Evolutionary conservation across 306 rosid genomes (phyloP).

Genomic region (Begonia peltatifolia): DNA sequence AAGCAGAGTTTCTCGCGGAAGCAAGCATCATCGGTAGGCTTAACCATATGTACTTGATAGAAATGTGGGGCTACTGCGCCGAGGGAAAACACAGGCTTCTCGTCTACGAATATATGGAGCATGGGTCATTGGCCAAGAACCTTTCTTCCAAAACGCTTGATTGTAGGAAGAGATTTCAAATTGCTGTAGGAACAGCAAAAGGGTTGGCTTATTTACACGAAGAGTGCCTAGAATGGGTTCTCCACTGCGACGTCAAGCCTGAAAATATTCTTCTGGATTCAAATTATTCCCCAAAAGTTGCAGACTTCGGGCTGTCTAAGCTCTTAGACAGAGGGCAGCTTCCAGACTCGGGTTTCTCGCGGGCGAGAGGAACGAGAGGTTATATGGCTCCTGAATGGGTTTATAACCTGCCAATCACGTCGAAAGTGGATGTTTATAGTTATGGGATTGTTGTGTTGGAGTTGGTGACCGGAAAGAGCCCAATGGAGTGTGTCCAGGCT

Average conservation of each 20-base stretch:
- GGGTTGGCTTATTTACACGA: constrained; percentile 56
- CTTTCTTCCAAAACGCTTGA: constrained; percentile 18
- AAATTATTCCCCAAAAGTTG: constrained; percentile 38
- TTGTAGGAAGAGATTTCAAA: constrained; percentile 29
- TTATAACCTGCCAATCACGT: constrained; percentile 32
- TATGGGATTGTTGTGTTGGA: constrained; percentile 51
- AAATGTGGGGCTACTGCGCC: constrained; percentile 46
- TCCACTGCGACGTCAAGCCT: constrained; percentile 70
- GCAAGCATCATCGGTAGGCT: constrained; percentile 42
- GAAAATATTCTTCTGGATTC: constrained; percentile 45
- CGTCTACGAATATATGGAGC: constrained; percentile 40
- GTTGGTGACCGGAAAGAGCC: constrained; percentile 33
- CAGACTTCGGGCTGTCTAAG: constrained; percentile 52
- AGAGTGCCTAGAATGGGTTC: constrained; percentile 58
- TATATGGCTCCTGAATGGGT: constrained; percentile 70
- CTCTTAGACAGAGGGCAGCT: constrained; percentile 24
- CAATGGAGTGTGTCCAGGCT: background rate
- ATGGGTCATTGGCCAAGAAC: constrained; percentile 32
- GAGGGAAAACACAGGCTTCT: constrained; percentile 43
- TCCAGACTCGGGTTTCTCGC: constrained; percentile 8
- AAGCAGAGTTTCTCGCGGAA: constrained; percentile 47
- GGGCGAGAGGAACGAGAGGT: constrained; percentile 15
- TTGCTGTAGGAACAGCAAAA: constrained; percentile 41
- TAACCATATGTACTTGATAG: constrained; percentile 49
- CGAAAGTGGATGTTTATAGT: constrained; percentile 58